A percentile compares a stretch with the other conserved stretches of the same genome.
Conservation (phyloP, 345 rosid species). For the Citrus glauca region DNA sequence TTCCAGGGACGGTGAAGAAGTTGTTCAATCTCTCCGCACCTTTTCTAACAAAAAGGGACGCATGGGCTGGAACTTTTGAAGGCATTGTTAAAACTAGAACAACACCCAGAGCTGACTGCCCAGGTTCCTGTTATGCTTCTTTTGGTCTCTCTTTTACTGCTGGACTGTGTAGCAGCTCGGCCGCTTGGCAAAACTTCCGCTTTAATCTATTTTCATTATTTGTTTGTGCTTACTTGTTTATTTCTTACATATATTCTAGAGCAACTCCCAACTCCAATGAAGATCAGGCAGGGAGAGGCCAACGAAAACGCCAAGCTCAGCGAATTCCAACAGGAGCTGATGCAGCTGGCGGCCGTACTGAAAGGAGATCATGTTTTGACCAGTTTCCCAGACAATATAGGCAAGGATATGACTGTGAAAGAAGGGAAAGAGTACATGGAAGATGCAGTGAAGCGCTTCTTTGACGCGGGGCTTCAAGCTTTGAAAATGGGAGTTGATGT, state of each 20-base stretch:
- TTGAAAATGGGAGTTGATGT: conserved; percentile 70
- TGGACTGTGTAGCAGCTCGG: no score
- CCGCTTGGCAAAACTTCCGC: no score
- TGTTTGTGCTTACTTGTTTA: no score
- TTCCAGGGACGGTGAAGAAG: conserved; percentile 89
- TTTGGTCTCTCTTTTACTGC: no score
- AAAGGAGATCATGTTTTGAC: conserved; percentile 63
- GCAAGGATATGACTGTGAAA: conserved; percentile 66
- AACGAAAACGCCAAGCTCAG: conserved; percentile 62
- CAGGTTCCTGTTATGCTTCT: conserved; percentile 30
- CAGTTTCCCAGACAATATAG: conserved; percentile 41
- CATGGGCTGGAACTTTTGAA: conserved; percentile 90
- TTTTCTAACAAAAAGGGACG: conserved; percentile 79
- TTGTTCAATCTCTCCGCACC: conserved; percentile 58
- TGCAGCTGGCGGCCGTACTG: conserved; percentile 77
- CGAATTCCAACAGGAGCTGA: conserved; percentile 79
- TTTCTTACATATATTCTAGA: conserved; percentile 13
- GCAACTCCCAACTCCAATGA: conserved; percentile 53
- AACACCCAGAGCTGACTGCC: conserved; percentile 80
- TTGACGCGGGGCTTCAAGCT: conserved; percentile 60
- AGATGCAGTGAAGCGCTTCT: conserved; percentile 71
- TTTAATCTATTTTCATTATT: no score
- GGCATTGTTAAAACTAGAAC: conserved; percentile 47
- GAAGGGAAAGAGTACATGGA: conserved; percentile 82
- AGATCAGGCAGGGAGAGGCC: conserved; percentile 55